Conservation (phyloP, 805 yeast species). For the Barnettozyma populi region DNA sequence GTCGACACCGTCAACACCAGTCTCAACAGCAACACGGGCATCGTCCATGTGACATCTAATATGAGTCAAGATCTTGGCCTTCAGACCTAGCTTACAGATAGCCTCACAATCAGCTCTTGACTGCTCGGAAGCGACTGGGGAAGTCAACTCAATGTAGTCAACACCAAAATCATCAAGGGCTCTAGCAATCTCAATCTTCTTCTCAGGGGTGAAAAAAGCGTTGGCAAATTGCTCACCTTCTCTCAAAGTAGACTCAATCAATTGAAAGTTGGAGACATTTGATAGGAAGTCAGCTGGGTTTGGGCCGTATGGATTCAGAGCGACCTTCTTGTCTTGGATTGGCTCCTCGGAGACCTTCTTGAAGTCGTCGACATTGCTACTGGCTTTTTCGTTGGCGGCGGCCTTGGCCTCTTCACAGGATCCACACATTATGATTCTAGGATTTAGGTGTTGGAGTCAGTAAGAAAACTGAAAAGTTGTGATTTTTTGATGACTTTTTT, state of each 20-base stretch:
- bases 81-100: conserved; percentile 92
- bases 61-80: conserved; percentile 93
- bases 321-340: conserved; percentile 26
- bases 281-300: conserved; percentile 90
- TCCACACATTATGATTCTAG: conserved; percentile 18
- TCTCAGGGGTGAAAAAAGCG: conserved; percentile 90
- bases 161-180: conserved; percentile 97
- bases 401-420: conserved; percentile 25
- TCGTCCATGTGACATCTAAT: conserved; percentile 99
- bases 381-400: conserved; percentile 14
- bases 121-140: conserved; percentile 97
- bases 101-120: conserved; percentile 93
- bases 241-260: conserved; percentile 92
- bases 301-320: conserved; percentile 85
- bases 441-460: neutral
- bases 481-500: neutral
- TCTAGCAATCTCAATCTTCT: conserved; percentile 94
- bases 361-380: conserved; percentile 14
- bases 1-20: conserved; percentile 99
- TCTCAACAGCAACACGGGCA: conserved; percentile 93
- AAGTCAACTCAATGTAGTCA: conserved; percentile 94
- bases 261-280: conserved; percentile 81
- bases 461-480: conserved; percentile 1
- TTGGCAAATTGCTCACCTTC: conserved; percentile 99
- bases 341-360: conserved; percentile 44